Evolutionary conservation across 2,329 filamentous ascomycete genomes (phyloP), one percentile per base, ranked within the genome.

Genomic region (Orbilia javanica): DNA sequence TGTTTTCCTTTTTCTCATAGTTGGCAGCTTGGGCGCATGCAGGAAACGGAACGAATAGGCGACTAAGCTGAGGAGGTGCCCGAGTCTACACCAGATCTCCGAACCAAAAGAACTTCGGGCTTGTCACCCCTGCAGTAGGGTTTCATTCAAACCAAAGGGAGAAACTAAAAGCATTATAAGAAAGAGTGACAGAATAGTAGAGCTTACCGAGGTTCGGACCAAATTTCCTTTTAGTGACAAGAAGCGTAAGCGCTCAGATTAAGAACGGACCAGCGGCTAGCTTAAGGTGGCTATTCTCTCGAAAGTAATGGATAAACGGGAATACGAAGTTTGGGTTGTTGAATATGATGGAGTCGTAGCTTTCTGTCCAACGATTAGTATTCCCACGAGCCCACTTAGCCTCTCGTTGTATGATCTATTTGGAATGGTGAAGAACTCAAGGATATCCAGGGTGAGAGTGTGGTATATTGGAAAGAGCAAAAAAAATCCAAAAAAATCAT

Each of bases 41-140:
- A 77, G 73, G 48, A 66, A 66, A 66, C 73, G 73, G 73, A 77
- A 77, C 73, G 52, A 77, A 70, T 71, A 77, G 73, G 73, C 73
- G 66, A 70, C 57, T 48, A 60, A 77, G 66, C 52, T 66, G 73
- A 77, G 68, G 34, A 60, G 18, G 55, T 46, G 55, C 42, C 72
- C 72, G 64, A 53, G 60, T 72, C 27, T 64, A 25, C 72, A 77
- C 72, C 50, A 70, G 73, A 73, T 73, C 69, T 66, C 46, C 46
- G 60, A 77, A 39, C 39, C 29, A 44, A 77, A 68, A 29, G 27
- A 42, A 50, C 62, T 46, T 60, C 25, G 46, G 36, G 27, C 62
- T 63, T 52, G 31, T 46, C 25, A 52, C 66, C 73, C 73, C 73
- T 77, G 73, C 66, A 77, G 62, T 53, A 53, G 57, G 57, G 66